A percentile compares a stretch with the other conserved stretches of the same genome.
These are phyloP conservation scores for Sporothrix phasma DNA, from an alignment of 2,329 filamentous ascomycete species.

Conservation along the genomic window DNA sequence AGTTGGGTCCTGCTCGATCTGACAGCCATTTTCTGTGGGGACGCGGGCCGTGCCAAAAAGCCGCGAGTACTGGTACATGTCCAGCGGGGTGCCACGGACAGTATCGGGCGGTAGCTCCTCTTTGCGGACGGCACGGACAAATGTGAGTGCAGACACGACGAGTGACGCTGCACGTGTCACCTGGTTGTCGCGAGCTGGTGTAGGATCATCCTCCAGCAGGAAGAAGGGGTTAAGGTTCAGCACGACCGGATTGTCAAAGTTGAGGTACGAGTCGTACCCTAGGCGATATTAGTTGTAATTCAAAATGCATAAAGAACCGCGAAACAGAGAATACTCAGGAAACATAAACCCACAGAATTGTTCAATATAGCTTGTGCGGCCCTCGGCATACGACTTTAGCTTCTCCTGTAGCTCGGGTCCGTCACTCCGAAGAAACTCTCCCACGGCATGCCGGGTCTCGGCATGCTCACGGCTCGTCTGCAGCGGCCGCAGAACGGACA, in stretches of 20 bases:
- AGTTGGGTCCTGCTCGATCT: conserved; percentile 89
- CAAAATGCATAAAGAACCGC: neutral
- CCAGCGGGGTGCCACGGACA: conserved; percentile 71
- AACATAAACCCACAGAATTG: conserved; percentile 71
- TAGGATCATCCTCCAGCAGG: conserved; percentile 92
- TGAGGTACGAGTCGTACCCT: conserved; percentile 99
- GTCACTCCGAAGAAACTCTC: conserved; percentile 72
- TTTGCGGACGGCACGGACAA: conserved; percentile 83
- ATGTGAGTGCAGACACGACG: conserved; percentile 79
- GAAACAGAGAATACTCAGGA: no score
- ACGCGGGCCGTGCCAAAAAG: conserved; percentile 92
- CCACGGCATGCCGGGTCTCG: conserved; percentile 69
- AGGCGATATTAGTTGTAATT: neutral
- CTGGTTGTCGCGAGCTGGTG: conserved; percentile 90
- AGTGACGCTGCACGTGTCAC: conserved; percentile 89
- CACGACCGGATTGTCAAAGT: conserved; percentile 95
- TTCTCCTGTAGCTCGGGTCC: conserved; percentile 80
- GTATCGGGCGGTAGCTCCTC: conserved; percentile 89
- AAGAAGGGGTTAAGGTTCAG: conserved; percentile 98
- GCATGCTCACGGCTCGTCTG: conserved; percentile 72
- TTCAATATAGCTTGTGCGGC: conserved; percentile 93
- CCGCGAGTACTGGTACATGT: conserved; percentile 97
- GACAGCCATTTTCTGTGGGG: conserved; percentile 86
- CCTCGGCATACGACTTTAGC: conserved; percentile 79
- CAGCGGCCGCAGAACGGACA: conserved; percentile 68